phyloP scores from a whole-genome alignment of 2,329 filamentous ascomycete species.

The Aureobasidium sp. region DNA sequence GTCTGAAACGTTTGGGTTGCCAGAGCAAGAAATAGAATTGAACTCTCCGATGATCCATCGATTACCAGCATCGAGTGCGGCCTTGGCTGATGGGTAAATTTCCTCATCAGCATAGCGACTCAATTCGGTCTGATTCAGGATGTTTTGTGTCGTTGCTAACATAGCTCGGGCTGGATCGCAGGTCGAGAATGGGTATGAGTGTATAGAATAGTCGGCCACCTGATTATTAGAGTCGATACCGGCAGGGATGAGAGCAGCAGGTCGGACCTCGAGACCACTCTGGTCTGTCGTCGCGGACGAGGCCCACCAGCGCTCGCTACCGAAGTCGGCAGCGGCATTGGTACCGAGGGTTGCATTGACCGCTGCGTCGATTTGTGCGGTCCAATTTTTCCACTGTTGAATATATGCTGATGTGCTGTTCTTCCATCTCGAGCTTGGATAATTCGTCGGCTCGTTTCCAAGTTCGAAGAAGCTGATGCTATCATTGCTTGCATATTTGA shows the following conservation, averaged over 20 bases:
- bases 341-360: conserved; percentile 17
- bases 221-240: conserved; percentile 23
- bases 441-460: conserved; percentile 28
- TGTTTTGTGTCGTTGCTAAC: conserved; percentile 24
- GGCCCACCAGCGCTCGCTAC: conserved; percentile 24
- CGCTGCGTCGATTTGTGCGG: conserved; percentile 23
- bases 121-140: conserved; percentile 26
- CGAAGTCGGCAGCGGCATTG: conserved; percentile 3
- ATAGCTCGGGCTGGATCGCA: conserved; percentile 23
- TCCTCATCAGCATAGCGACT: conserved; percentile 24
- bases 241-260: conserved; percentile 25
- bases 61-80: conserved; percentile 24
- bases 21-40: conserved; percentile 37
- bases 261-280: conserved; percentile 24
- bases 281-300: conserved; percentile 26
- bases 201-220: conserved; percentile 26
- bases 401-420: conserved; percentile 25
- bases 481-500: conserved; percentile 22
- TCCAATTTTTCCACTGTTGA: conserved; percentile 27
- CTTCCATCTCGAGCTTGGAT: conserved; percentile 22
- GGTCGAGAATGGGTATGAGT: conserved; percentile 27
- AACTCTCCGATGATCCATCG: conserved; percentile 34
- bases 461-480: conserved; percentile 25
- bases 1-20: conserved; percentile 35
- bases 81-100: conserved; percentile 25